Evolutionary conservation across 2,329 filamentous ascomycete genomes (phyloP), one percentile per base, ranked within the genome.

Genomic region (Sporothrix brasiliensis): DNA sequence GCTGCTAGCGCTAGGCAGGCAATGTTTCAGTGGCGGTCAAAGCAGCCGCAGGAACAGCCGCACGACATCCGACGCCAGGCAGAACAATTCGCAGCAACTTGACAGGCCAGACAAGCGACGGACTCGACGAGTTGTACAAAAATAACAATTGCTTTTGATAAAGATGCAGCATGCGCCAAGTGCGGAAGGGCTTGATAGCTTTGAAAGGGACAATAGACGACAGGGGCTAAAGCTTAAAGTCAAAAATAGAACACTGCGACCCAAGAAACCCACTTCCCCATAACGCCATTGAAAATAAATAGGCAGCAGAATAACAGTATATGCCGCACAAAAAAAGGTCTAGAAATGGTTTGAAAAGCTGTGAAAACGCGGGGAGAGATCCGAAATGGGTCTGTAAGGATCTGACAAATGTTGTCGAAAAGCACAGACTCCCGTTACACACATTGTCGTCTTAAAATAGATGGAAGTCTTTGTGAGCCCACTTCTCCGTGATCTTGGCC

Each of bases 391-490:
- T 30, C 41, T 16, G 24, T 16, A 41, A 63, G 5, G 11, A n/a
- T 27, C n/a, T 44, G 56, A 27, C 52, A 21, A 41, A 60, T 11
- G 4, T 11, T 11, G 16, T 14, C 14, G n/a, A 68, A 39, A 50
- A 47, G 30, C 54, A 39, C 16, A n/a, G 54, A 39, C 54, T 19
- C 54, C 52, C 30, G 54, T 13, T n/a, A 10, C 54, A 30, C 21
- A 6, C 21, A 19, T 41, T 44, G 10, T 30, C 34, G 19, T 41
- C 19, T 39, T 70, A 75, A 21, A 75, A 74, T 69, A 92, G 80
- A 75, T 84, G 86, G 81, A 97, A 99, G 79, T 99, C 95, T 85
- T 99, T 99, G 84, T 97, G 92, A 58, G 90, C 89, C 95, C 95
- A 99, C 82, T 98, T 99, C 87, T 98, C 95, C 7, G 93, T 97